phyloP scores from a whole-genome alignment of 163 green algal genomes.

The Prototheca cutis region DNA sequence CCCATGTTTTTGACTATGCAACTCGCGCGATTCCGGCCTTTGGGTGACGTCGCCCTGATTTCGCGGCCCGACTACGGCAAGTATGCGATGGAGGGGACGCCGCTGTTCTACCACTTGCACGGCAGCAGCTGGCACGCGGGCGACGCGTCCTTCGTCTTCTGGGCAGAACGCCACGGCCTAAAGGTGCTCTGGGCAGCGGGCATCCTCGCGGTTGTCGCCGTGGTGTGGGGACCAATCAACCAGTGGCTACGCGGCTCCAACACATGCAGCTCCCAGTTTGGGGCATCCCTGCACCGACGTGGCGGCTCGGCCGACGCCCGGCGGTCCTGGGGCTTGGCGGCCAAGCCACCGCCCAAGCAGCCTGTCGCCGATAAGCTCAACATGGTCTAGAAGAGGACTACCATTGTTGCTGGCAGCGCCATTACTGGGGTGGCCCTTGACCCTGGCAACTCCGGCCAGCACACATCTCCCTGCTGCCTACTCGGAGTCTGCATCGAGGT shows the following conservation, averaged over 20 bases:
- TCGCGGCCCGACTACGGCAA: slow-evolving; percentile 46
- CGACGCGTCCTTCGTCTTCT: slow-evolving; percentile 34
- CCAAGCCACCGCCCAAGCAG: no score
- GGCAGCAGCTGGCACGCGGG: slow-evolving; percentile 53
- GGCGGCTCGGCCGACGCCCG: no score
- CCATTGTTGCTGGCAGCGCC: no score
- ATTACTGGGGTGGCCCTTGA: no score
- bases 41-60: slow-evolving; percentile 30
- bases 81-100: slow-evolving; percentile 25
- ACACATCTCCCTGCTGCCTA: no score
- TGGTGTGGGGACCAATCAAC: neutral
- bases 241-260: slow-evolving; percentile 5
- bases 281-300: no score
- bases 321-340: no score
- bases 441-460: no score
- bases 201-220: neutral
- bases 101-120: slow-evolving; percentile 43
- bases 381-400: no score
- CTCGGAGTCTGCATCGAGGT: no score
- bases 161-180: slow-evolving; percentile 17
- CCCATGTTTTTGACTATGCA: slow-evolving; percentile 63
- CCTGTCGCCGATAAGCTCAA: no score
- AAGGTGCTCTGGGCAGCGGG: slow-evolving; percentile 8
- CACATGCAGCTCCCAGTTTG: no score
- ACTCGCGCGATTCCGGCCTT: slow-evolving; percentile 7